Base-by-base conservation (phyloP, 805 yeast species). In the Starmerella vaccinii region DNA sequence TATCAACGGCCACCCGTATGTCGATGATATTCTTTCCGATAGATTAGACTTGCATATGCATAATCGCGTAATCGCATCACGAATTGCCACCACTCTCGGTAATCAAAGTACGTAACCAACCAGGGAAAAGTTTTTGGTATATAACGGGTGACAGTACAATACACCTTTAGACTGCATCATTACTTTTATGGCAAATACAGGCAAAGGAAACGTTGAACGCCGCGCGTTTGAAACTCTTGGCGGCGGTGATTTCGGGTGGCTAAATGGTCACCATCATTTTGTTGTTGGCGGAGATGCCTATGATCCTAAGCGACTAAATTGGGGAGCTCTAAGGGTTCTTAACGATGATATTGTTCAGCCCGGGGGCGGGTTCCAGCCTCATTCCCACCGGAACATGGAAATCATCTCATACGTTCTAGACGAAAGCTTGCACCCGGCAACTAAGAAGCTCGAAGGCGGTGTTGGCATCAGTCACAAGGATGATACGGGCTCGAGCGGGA, bases 301-400 rank as follows among this genome's bases (percentile, higher is more conserved):
- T 42, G 54, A 53, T 29, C 45, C 49, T 18, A 19, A 16, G 16
- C 49, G 57, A 23, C 47, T 53, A 51, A 38, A 53, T 46, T 53
- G 57, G 57, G 57, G 57, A n/a, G 50, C 52, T 13, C 50, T 53
- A 21, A 49, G 57, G 5, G 57, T 53, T 10, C 33, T 44, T 37
- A 53, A 50, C 21, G 57, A 53, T 40, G 57, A 50, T 18, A 38
- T 49, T 27, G 32, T 53, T 18, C 21, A 41, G 35, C 38, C 54
- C 18, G 49, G 47, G 15, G 9, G 49, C 4, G 54, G 54, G n/a
- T 50, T 53, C 50, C 54, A 47, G 18, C 42, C 52, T 12, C 57
- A 53, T 45, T 53, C 57, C 16, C 57, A 53, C 52, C 53, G 57
- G 12, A 41, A 22, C 30, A 53, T 53, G 54, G 57, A 53, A 40